phyloP scores from a whole-genome alignment of 2,329 filamentous ascomycete genomes.

The Macrophomina phaseolina region DNA sequence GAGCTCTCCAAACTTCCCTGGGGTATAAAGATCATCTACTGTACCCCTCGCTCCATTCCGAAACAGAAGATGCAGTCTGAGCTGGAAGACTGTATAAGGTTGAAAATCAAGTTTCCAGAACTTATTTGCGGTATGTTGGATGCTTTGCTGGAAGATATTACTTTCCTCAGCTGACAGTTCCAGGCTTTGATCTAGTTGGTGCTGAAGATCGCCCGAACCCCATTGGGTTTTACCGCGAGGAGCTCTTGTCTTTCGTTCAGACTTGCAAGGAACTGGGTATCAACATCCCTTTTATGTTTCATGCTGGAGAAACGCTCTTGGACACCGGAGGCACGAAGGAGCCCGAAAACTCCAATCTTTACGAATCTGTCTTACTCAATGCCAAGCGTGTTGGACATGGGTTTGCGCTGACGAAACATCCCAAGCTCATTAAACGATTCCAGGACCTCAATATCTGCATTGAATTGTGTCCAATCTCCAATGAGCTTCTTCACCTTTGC shows the following conservation, averaged over 20 bases:
- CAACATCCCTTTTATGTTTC: conserved; percentile 74
- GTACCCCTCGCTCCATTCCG: conserved; percentile 67
- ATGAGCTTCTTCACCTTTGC: conserved; percentile 75
- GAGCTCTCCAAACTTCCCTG: conserved; percentile 58
- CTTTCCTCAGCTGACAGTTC: not conserved
- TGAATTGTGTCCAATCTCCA: conserved; percentile 79
- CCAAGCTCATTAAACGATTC: conserved; percentile 69
- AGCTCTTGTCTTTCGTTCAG: conserved; percentile 63
- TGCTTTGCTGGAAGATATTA: no score
- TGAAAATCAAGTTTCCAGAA: conserved; percentile 63
- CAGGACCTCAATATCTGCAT: conserved; percentile 65
- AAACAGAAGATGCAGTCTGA: conserved; percentile 56
- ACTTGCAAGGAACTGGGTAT: conserved; percentile 56
- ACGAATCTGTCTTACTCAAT: conserved; percentile 69
- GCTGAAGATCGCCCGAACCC: conserved; percentile 67
- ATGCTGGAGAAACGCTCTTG: conserved; percentile 74
- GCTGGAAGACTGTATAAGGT: conserved; percentile 65
- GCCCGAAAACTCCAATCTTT: conserved; percentile 63
- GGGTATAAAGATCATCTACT: conserved; percentile 74
- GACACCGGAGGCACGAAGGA: conserved; percentile 69
- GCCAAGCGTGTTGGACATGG: conserved; percentile 77
- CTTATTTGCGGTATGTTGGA: conserved; percentile 66
- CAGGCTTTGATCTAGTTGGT: conserved; percentile 73
- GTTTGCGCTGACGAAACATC: conserved; percentile 71
- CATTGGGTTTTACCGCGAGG: conserved; percentile 63